These are phyloP conservation scores for Lepidium africanum DNA, from an alignment of 345 rosid genomes.

Conservation along the genomic window DNA sequence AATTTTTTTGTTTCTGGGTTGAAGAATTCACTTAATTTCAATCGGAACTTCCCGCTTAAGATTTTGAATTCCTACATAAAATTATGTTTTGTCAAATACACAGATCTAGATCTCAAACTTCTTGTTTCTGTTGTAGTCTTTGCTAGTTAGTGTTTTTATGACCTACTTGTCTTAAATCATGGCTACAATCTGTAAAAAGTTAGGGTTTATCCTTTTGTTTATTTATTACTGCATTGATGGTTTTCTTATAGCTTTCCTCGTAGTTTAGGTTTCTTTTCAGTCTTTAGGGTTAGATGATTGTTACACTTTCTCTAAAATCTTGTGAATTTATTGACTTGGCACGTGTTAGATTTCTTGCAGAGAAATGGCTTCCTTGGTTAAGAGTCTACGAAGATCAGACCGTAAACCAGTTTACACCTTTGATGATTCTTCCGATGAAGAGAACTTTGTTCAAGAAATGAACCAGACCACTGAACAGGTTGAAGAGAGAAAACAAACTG, in stretches of 20 bases:
- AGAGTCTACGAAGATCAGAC: conserved; percentile 65
- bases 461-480: conserved; percentile 35
- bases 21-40: neutral
- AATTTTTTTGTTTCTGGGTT: neutral
- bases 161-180: neutral
- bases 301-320: neutral
- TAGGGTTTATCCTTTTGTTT: neutral
- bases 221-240: neutral
- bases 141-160: neutral
- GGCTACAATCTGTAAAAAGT: neutral
- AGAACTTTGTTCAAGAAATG: conserved; percentile 38
- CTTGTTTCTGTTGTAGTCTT: neutral
- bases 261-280: neutral
- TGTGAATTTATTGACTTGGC: neutral
- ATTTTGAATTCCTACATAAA: neutral
- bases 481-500: conserved; percentile 45
- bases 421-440: conserved; percentile 56
- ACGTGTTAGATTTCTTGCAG: conserved; percentile 37
- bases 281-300: neutral
- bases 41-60: neutral
- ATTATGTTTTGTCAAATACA: neutral
- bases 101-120: neutral
- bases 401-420: conserved; percentile 51
- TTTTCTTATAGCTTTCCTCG: neutral
- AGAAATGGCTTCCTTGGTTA: conserved; percentile 71